These are phyloP conservation scores for Sphagnum contortum DNA, from an alignment of 225 moss, liverwort and hornwort genomes.

Conservation along the genomic window DNA sequence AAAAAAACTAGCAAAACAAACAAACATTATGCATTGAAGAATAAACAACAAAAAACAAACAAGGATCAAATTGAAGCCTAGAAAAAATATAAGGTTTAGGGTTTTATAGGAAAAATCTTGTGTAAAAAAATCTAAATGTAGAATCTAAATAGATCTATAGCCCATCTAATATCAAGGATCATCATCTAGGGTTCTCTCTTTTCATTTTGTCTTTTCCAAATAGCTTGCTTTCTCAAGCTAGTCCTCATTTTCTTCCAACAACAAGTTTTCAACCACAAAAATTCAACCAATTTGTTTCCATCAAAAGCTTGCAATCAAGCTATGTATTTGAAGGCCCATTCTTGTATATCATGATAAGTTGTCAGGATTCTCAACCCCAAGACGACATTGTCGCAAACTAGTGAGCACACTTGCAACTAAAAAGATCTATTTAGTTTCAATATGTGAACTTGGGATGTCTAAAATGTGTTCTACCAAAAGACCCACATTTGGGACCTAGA, in stretches of 20 bases:
- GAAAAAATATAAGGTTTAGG: too few species aligned
- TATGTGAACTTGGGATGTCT: not conserved
- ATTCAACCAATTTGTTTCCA: not conserved
- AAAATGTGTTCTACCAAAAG: not conserved
- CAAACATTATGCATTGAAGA: too few species aligned
- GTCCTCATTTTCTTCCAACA: not conserved
- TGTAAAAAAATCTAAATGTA: too few species aligned
- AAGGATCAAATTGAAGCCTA: too few species aligned
- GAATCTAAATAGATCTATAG: too few species aligned
- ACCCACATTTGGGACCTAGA: conserved; percentile 1
- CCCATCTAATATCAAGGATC: too few species aligned
- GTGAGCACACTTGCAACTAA: not conserved
- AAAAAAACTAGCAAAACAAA: too few species aligned
- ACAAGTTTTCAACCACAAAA: not conserved
- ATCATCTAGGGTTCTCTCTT: too few species aligned
- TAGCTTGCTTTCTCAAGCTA: not conserved
- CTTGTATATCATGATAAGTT: not conserved
- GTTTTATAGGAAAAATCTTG: too few species aligned
- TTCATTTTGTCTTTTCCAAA: too few species aligned
- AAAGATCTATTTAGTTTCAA: not conserved
- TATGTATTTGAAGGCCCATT: not conserved
- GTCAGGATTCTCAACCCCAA: not conserved
- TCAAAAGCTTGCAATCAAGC: not conserved
- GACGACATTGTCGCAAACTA: not conserved
- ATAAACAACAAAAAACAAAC: too few species aligned